These are phyloP conservation scores for Podospora pseudoanserina DNA, from an alignment of 495 filamentous ascomycete species.

Conservation along the genomic window DNA sequence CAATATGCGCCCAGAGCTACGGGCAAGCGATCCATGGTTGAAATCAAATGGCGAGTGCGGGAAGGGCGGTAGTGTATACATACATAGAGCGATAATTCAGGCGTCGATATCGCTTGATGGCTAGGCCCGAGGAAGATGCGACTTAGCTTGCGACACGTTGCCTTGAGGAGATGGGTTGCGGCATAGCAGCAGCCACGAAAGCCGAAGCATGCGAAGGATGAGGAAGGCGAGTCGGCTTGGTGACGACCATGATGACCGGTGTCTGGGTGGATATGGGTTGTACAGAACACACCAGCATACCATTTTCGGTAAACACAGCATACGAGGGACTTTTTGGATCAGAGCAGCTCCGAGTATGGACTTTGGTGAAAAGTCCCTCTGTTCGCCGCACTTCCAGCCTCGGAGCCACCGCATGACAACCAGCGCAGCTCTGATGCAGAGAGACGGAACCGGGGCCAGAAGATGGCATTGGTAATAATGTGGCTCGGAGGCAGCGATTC, in stretches of 20 bases:
- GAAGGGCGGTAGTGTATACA: not conserved
- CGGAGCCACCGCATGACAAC: constrained; percentile 2
- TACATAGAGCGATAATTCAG: not conserved
- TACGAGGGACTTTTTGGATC: not conserved
- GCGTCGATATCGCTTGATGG: not conserved
- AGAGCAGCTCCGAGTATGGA: not conserved
- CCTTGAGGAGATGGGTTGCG: not conserved
- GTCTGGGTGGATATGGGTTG: not conserved
- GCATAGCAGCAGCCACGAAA: not conserved
- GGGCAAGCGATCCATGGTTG: not conserved
- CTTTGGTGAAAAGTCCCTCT: too few species aligned
- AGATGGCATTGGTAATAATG: not conserved
- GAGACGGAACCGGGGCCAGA: constrained; percentile 9
- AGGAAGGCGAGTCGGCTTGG: too few species aligned
- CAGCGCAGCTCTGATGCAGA: constrained; percentile 7
- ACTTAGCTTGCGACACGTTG: not conserved
- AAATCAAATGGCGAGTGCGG: not conserved
- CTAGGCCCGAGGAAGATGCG: not conserved
- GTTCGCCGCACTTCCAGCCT: constrained; percentile 4
- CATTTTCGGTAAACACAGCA: not conserved
- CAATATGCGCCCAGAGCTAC: not conserved
- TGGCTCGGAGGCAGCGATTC: not conserved
- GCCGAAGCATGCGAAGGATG: not conserved
- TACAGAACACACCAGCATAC: not conserved
- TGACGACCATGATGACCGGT: too few species aligned